Evolutionary conservation across 371 early-diverging fungal species (phyloP), one percentile per base, ranked within the genome.

Genomic region (Mortierella sp.): DNA sequence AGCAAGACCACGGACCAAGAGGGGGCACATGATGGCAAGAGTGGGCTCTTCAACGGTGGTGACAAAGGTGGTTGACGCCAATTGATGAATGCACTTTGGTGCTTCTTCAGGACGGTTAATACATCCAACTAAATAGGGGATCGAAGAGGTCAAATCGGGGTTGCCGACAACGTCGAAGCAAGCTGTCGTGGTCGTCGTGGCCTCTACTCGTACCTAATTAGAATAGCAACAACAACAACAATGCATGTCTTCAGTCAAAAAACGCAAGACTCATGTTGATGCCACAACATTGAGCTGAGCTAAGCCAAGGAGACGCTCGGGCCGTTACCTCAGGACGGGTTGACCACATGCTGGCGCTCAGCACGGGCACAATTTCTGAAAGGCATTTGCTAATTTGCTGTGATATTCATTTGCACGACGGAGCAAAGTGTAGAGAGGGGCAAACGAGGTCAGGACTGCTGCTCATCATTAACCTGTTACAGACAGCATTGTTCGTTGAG

Each of bases 21-120:
- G 83, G 47, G 94, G 94, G 60, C 86, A 85, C 89, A 94, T 90
- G 79, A 94, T 89, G 79, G 93, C 90, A 19, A 94, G 86, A 24
- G 94, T 90, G 44, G 92, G 91, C 47, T 87, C 84, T 62, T 93
- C 91, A 72, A 93, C 93, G 57, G 89, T 87, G 61, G 86, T 87
- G 31, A 94, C 93, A 65, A 94, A 94, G 31, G 89, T 90, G 50
- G 88, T 89, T n/a, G 87, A 86, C 63, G 85, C 87, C n/a, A 90
- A 79, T 79, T 83, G 81, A 70, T 87, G 86, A 64, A 88, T 87
- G 60, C 86, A 87, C 50, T 87, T 87, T 52, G 90, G 82, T 9
- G 87, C 88, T n/a, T 87, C 85, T 37, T 89, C 87, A 26, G 90
- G 89, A 60, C 87, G 80, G 70, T 87, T 85, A 73, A 88, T 88